Evolutionary conservation across 176 grass and related monocot genomes (phyloP), one percentile per base, ranked within the genome.

Genomic region (Oryza nivara): DNA sequence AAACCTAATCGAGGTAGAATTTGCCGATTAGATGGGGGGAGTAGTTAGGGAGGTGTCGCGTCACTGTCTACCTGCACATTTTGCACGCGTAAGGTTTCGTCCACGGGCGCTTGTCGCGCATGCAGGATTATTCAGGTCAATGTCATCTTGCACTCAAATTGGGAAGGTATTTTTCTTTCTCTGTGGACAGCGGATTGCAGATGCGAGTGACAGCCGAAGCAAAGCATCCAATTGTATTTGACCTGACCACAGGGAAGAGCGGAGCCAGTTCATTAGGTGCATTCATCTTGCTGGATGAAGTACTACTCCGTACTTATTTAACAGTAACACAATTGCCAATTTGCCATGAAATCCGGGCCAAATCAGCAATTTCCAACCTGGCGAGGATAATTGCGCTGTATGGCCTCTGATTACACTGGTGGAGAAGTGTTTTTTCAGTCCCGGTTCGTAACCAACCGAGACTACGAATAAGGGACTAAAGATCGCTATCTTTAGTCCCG

Each of bases 41-140:
- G 69, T 34, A 5, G 70, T 73, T 83, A 22, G 25, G 25, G 11
- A 73, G 30, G 6, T 58, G 13, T 43, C 79, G 6, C 41, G 70
- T 74, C 38, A 2, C 54, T 15, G 6, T 74, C 56, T 14, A 3
- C 26, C 7, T 34, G 12, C 22, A 35, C 38, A 47, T 48, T 47
- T 64, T 74, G 70, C 70, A 65, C 61, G 70, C 38, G 67, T 71
- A 81, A 44, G 40, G 80, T 56, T 26, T 61, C 17, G 52, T 19
- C 9, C 54, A 13, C 23, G 11, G 76, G 58, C 26, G 15, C 14
- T 26, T 45, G 23, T 44, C 28, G 35, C 11, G 35, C 22, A 25
- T 61, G 49, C 14, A 41, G 40, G 40, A 8, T 41, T 41, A 40
- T 38, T 58, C 9, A 2, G 9, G 47, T 74, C 46, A 54, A 19